Evolutionary conservation across 108 stramenopile genomes (phyloP).

Genomic region (Pseudonitzschia multiseries): DNA sequence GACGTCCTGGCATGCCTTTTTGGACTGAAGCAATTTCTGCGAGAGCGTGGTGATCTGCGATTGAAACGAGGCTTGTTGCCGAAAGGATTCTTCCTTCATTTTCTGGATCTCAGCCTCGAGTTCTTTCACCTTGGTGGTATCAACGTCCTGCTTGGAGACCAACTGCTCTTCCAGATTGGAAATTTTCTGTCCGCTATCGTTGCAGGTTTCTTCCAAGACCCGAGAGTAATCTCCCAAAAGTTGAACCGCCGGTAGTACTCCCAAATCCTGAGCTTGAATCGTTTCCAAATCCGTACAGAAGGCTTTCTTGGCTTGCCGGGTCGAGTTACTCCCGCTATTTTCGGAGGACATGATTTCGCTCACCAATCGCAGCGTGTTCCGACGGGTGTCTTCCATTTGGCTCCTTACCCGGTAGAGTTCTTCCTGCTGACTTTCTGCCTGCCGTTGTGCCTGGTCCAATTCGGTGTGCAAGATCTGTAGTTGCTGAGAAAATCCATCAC

Average conservation of each 20-base stretch:
- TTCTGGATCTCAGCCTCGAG: conserved; percentile 51
- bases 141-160: conserved; percentile 51
- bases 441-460: conserved; percentile 63
- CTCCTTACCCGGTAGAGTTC: conserved; percentile 72
- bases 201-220: conserved; percentile 45
- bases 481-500: conserved; percentile 85
- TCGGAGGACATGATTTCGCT: conserved; percentile 50
- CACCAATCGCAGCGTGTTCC: conserved; percentile 56
- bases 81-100: conserved; percentile 48
- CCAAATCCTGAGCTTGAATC: conserved; percentile 55
- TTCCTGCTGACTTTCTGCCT: conserved; percentile 60
- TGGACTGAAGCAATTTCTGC: conserved; percentile 48
- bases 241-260: conserved; percentile 47
- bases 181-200: conserved; percentile 48
- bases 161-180: conserved; percentile 53
- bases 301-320: conserved; percentile 35
- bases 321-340: conserved; percentile 1
- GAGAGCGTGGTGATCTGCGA: conserved; percentile 48
- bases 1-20: conserved; percentile 63
- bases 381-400: conserved; percentile 64
- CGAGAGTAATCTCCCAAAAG: conserved; percentile 52
- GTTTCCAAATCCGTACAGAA: conserved; percentile 65
- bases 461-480: conserved; percentile 66
- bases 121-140: conserved; percentile 53
- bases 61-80: conserved; percentile 43